These are phyloP conservation scores for Arabidopsis arenosa DNA, from an alignment of 345 rosid species.

Conservation along the genomic window DNA sequence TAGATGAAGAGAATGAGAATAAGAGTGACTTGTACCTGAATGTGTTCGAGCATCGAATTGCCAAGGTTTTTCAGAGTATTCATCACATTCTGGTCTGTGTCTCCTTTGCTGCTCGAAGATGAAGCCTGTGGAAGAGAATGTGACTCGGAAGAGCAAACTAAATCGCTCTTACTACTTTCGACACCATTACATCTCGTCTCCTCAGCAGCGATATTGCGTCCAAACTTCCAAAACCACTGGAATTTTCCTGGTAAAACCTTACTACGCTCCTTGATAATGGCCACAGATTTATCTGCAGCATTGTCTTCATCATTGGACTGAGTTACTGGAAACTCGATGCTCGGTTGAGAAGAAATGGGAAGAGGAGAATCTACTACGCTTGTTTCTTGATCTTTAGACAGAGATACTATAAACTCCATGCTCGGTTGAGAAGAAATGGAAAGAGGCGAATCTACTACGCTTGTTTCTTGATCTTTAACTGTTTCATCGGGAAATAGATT, in stretches of 20 bases:
- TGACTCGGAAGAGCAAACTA: conserved; percentile 44
- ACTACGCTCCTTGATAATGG: conserved; percentile 56
- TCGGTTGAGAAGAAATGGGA: conserved; percentile 62
- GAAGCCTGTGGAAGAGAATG: conserved; percentile 46
- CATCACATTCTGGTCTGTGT: conserved; percentile 73
- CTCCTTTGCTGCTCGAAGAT: conserved; percentile 54
- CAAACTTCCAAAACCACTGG: conserved; percentile 95
- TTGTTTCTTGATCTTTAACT: conserved; percentile 49
- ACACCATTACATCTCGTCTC: conserved; percentile 51
- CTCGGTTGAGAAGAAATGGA: conserved; percentile 61
- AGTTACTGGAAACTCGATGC: conserved; percentile 36
- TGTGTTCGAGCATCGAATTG: conserved; percentile 89
- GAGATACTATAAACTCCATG: conserved; percentile 45
- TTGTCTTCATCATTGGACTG: conserved; percentile 43
- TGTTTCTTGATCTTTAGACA: conserved; percentile 40
- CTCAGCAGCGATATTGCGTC: conserved; percentile 57
- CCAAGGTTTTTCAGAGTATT: conserved; percentile 79
- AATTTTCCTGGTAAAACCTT: conserved; percentile 66
- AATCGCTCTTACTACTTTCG: conserved; percentile 43
- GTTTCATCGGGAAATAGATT: conserved; percentile 55
- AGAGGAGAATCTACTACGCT: conserved; percentile 52
- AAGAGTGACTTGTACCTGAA: conserved; percentile 70
- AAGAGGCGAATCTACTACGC: conserved; percentile 52
- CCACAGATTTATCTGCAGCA: conserved; percentile 42
- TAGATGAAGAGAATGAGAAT: conserved; percentile 3